Base-by-base conservation (phyloP, 2,329 filamentous ascomycete species). In the Fonsecaea multimorphosa region DNA sequence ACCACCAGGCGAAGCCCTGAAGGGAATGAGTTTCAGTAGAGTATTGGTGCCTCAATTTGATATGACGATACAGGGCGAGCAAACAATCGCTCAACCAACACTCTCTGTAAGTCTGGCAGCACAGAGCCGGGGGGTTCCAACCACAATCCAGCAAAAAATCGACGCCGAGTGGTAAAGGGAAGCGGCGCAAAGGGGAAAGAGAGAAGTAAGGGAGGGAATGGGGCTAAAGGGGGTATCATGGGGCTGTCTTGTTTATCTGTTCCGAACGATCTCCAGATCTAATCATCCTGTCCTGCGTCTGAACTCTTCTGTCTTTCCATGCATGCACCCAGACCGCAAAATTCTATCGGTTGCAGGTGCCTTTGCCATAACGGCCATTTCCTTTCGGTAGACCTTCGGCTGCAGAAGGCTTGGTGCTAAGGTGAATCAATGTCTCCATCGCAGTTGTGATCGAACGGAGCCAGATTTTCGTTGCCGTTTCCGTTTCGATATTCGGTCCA, bases 161-260 rank as follows among this genome's bases (percentile, higher is more conserved):
- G 44, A 24, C 14, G 44, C 44, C 22, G 44, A 24, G 5, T 24
- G 5, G 44, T 24, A 38, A 52, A 27, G 31, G 27, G 5, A n/a
- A 40, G 55, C 36, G 24, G 27, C 11, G 46, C 27, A 27, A 34
- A 31, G 29, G 29, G 29, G 29, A 31, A 31, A 9, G 51, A 54
- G 31, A 27, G 51, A 54, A 54, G 27, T 8, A 19, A 3, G n/a
- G 51, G 51, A 19, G 22, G n/a, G 32, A 32, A 6, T 16, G 31
- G 32, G 19, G 19, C 11, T 9, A n/a, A 61, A 61, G 32, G 49
- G 58, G 58, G 58, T 61, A 61, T 61, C 58, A 60, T 55, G 58
- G 58, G 22, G 58, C 58, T 61, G 58, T 55, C 34, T 44, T 55
- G 56, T 55, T 19, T 61, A 55, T 61, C 32, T 54, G 32, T 40